Evolutionary conservation across 2,329 filamentous ascomycete species (phyloP).

Genomic region (Colletotrichum sp.): DNA sequence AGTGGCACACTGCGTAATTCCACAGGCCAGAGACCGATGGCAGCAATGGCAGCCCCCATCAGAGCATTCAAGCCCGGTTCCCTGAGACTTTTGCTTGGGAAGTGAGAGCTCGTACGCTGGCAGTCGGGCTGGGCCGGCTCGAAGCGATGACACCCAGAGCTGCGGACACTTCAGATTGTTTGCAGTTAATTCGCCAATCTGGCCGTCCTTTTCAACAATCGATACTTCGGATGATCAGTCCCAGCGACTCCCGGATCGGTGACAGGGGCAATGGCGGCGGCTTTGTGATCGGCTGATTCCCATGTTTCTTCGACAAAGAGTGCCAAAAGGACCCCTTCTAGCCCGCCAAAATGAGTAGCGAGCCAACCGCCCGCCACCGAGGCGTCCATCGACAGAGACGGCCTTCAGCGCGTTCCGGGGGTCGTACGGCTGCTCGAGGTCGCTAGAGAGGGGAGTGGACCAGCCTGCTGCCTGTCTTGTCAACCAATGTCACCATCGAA

Average conservation of each 20-base stretch:
- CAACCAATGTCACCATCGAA: constrained; percentile 7
- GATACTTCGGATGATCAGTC: neutral
- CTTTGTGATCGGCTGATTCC: constrained; percentile 1
- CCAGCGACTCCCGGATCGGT: constrained; percentile 12
- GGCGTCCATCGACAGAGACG: neutral
- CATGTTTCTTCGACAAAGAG: neutral
- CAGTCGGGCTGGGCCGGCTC: neutral
- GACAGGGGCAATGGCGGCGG: neutral
- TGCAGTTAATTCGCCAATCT: neutral
- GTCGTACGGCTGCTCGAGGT: neutral
- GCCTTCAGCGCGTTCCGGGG: neutral
- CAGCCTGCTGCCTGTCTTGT: neutral
- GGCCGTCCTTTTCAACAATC: neutral
- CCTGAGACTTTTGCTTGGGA: neutral
- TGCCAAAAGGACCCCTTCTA: neutral
- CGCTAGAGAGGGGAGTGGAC: neutral
- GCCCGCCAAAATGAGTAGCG: neutral
- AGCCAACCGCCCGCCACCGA: too few relatives aligned
- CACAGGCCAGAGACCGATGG: neutral
- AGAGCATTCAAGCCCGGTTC: neutral
- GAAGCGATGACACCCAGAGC: neutral
- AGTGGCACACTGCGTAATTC: neutral
- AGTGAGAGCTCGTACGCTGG: neutral
- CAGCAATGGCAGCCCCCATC: neutral
- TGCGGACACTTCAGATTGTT: neutral